Evolutionary conservation across 257 asterid species (phyloP).

Genomic region (Misopates orontium): DNA sequence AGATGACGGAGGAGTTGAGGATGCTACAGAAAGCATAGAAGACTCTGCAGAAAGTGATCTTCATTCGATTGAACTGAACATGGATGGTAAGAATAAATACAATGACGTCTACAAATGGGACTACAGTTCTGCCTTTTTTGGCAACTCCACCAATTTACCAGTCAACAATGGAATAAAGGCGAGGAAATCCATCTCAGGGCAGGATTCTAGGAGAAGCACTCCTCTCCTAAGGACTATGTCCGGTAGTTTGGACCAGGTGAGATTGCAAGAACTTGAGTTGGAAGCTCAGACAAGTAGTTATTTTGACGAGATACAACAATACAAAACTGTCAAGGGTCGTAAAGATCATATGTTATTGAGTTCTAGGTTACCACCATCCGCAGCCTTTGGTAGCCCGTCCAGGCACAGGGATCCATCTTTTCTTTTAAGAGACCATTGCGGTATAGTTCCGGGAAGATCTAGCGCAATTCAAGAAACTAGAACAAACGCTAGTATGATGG

Average conservation of each 20-base stretch:
- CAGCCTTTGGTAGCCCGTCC: constrained; percentile 31
- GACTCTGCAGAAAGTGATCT: constrained; percentile 69
- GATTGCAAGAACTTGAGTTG: constrained; percentile 44
- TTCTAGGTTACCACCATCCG: constrained; percentile 38
- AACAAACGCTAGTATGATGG: constrained; percentile 58
- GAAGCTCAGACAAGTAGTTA: constrained; percentile 54
- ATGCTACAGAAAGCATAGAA: constrained; percentile 45
- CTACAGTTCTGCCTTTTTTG: constrained; percentile 30
- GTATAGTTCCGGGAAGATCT: constrained; percentile 38
- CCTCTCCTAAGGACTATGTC: constrained; percentile 66
- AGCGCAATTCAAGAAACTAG: constrained; percentile 33
- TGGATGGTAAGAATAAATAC: constrained; percentile 31
- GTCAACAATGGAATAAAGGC: constrained; percentile 40
- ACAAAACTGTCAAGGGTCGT: constrained; percentile 52
- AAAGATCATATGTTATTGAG: constrained; percentile 46
- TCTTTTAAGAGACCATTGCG: constrained; percentile 46
- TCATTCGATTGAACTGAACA: constrained; percentile 60
- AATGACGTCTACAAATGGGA: constrained; percentile 47
- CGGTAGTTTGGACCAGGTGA: constrained; percentile 54
- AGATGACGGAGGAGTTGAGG: constrained; percentile 52
- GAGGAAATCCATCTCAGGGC: constrained; percentile 49
- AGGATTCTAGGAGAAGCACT: constrained; percentile 44
- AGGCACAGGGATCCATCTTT: constrained; percentile 53
- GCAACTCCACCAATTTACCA: constrained; percentile 35
- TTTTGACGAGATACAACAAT: constrained; percentile 46